These are phyloP conservation scores for Penicillium robsamsonii DNA, from an alignment of 495 filamentous ascomycete species.

Conservation along the genomic window DNA sequence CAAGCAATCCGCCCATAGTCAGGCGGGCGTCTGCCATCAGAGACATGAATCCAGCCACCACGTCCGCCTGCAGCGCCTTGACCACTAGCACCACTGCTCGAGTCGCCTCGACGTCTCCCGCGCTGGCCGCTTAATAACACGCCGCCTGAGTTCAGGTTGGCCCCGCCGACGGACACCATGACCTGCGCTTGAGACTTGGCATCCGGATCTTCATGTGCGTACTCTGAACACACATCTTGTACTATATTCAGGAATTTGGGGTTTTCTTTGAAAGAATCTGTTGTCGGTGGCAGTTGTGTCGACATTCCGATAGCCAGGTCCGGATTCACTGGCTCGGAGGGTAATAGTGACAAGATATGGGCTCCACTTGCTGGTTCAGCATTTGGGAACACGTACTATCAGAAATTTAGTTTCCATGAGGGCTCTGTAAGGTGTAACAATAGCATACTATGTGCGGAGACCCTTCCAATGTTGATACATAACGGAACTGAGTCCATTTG, in stretches of 20 bases:
- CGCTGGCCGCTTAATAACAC: conserved; percentile 56
- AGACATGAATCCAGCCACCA: conserved; percentile 89
- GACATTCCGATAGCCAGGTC: conserved; percentile 74
- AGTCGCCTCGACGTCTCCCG: conserved; percentile 47
- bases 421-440: background rate
- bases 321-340: conserved; percentile 66
- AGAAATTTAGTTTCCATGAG: conserved; percentile 18
- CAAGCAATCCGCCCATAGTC: conserved; percentile 89
- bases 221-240: conserved; percentile 64
- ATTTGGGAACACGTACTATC: conserved; percentile 70
- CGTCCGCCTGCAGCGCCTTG: conserved; percentile 79
- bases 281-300: conserved; percentile 69
- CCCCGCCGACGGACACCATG: conserved; percentile 75
- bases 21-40: conserved; percentile 75
- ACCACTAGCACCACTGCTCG: conserved; percentile 71
- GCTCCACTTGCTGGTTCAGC: conserved; percentile 35
- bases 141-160: conserved; percentile 64
- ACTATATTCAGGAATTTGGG: conserved; percentile 70
- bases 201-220: conserved; percentile 70
- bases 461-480: conserved; percentile 53
- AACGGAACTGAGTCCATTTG: conserved; percentile 33
- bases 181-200: conserved; percentile 74
- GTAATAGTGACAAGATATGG: conserved; percentile 70
- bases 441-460: conserved; percentile 54
- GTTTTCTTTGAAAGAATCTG: conserved; percentile 75